Base-by-base conservation (phyloP, 305 asterid genomes). In the Fraxinus floribunda region DNA sequence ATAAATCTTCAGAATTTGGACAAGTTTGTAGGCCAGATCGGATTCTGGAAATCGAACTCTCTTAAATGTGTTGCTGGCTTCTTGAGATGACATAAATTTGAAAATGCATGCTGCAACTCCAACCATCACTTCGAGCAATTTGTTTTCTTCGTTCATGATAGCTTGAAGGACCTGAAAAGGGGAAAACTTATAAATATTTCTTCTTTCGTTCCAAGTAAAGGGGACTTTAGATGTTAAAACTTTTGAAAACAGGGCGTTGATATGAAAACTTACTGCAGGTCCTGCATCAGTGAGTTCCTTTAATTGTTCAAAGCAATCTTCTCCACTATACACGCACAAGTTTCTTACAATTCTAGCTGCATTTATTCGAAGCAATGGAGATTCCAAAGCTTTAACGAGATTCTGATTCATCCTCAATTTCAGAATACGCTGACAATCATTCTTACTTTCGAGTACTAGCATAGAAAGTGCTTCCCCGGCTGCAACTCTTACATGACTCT, bases 401-500 rank as follows among this genome's bases (percentile, higher is more conserved):
- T 85, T 83, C 79, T 57, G 86, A 22, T 83, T 87, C 7, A 90
- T 77, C 76, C 85, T 77, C 74, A 94, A 76, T 83, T 86, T 93
- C 73, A 90, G 85, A 70, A 96, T 86, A 62, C 91, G 82, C 1
- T 24, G 82, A 75, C 98, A 92, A 7, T 89, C 86, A 16, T 32
- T 81, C 88, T 84, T 83, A 86, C 99, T 93, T 75, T 91, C 94
- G 30, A 93, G 85, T 3, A 93, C 88, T 80, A 93, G 88, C 98
- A 92, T 97, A 3, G 97, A 92, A 3, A 97, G 41, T 0, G 98
- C 98, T 82, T 94, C 98, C 24, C 99, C 99, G 13, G 98, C 95
- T 22, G 90, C 93, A 32, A 73, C 86, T 76, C 92, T 87, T 5
- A 94, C 97, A 22, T 89, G 90, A 39, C 79, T 76, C 36, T 78